Evolutionary conservation across 1,139 yeast genomes (phyloP).

Genomic region (Geotrichum phurueaensis): DNA sequence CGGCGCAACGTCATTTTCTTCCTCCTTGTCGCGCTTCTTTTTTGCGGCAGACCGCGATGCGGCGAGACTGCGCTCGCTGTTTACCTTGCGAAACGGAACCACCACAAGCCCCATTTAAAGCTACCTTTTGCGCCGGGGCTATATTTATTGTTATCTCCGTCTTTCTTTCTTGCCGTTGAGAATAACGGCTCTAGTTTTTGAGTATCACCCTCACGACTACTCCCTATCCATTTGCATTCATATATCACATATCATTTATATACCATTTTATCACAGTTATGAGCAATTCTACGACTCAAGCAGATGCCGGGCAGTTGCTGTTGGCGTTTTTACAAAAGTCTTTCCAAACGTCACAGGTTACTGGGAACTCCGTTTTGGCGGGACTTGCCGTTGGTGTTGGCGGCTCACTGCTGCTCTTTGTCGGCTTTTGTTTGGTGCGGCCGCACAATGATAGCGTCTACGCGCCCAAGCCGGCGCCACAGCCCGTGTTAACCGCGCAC

Average conservation of each 20-base stretch:
- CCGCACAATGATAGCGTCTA: constrained; percentile 36
- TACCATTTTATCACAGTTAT: not conserved
- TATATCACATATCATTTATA: not conserved
- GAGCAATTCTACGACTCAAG: not conserved
- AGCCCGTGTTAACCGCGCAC: constrained; percentile 20
- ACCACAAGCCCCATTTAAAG: not conserved
- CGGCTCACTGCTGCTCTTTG: constrained; percentile 31
- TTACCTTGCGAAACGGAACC: not conserved
- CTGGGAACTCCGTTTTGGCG: constrained; percentile 35
- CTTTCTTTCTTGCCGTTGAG: not conserved
- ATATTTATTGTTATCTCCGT: not conserved
- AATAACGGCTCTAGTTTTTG: not conserved
- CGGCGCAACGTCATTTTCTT: not conserved
- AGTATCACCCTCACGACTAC: not conserved
- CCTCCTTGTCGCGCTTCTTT: not conserved
- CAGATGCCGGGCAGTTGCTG: constrained; percentile 2
- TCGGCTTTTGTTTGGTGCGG: constrained; percentile 33
- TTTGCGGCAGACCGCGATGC: not conserved
- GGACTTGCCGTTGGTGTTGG: constrained; percentile 36
- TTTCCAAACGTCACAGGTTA: constrained; percentile 22
- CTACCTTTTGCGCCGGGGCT: not conserved
- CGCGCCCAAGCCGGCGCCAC: constrained; percentile 28
- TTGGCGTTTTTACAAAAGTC: constrained; percentile 14
- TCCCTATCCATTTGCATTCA: not conserved
- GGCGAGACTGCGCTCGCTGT: not conserved